These are phyloP conservation scores for Acrocalymma vagum DNA, from an alignment of 2,329 filamentous ascomycete species.

Conservation along the genomic window DNA sequence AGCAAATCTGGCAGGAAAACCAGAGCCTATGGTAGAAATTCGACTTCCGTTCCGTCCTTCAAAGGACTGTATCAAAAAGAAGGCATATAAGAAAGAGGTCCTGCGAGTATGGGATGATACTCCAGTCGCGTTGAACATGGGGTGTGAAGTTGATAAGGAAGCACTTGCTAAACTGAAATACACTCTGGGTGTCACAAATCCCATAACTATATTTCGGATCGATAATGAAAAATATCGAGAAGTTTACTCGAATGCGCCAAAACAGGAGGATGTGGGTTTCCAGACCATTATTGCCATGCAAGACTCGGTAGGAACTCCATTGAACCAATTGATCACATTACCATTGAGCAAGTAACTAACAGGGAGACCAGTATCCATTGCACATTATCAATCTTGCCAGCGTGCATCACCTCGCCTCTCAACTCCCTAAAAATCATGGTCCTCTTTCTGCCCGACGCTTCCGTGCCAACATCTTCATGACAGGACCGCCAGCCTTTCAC, in stretches of 20 bases:
- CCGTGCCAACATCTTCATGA: conserved; percentile 74
- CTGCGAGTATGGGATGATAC: conserved; percentile 71
- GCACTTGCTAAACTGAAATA: conserved; percentile 67
- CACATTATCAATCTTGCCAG: conserved; percentile 72
- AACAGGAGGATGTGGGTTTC: conserved; percentile 64
- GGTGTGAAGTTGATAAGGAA: conserved; percentile 55
- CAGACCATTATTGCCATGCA: conserved; percentile 72
- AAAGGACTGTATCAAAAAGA: conserved; percentile 61
- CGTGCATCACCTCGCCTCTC: conserved; percentile 65
- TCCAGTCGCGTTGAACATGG: conserved; percentile 54
- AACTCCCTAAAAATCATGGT: conserved; percentile 61
- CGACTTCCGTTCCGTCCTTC: conserved; percentile 70
- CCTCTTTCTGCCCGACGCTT: conserved; percentile 69
- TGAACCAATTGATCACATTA: too few relatives aligned
- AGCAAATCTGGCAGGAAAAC: conserved; percentile 39
- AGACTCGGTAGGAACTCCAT: conserved; percentile 72
- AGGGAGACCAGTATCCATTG: conserved; percentile 66
- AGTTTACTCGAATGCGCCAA: conserved; percentile 67
- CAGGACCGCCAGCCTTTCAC: conserved; percentile 67
- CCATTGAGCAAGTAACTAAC: background rate
- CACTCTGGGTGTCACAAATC: conserved; percentile 71
- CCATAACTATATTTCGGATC: conserved; percentile 72
- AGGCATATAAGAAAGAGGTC: conserved; percentile 65
- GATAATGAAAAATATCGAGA: conserved; percentile 64
- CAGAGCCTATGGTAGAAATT: conserved; percentile 68